These are phyloP conservation scores for Eremothecium coryli DNA, from an alignment of 1,139 yeast genomes.

Conservation along the genomic window DNA sequence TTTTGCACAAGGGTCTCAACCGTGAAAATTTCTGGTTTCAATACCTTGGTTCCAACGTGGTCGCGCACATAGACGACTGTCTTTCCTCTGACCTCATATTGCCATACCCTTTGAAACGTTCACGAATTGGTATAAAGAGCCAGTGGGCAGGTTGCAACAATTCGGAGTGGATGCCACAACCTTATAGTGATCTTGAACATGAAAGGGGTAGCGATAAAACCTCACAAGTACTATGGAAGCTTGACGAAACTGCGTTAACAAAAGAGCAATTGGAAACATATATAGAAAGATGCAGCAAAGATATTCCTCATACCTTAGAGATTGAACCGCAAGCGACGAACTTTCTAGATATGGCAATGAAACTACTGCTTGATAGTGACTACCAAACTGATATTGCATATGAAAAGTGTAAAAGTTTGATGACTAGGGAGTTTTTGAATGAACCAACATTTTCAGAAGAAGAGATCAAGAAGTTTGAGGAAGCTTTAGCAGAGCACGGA, in stretches of 20 bases:
- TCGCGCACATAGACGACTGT: slow-evolving; percentile 18
- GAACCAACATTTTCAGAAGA: slow-evolving; percentile 67
- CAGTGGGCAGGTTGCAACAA: slow-evolving; percentile 26
- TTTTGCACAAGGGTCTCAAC: slow-evolving; percentile 4
- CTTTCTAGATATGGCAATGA: slow-evolving; percentile 64
- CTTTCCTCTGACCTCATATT: slow-evolving; percentile 15
- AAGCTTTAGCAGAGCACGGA: slow-evolving; percentile 65
- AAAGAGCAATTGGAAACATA: slow-evolving; percentile 41
- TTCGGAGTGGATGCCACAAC: slow-evolving; percentile 10
- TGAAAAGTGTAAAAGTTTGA: slow-evolving; percentile 28
- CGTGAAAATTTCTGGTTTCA: slow-evolving; percentile 24
- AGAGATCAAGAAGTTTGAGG: slow-evolving; percentile 64
- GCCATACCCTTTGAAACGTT: slow-evolving; percentile 26
- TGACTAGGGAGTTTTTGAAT: slow-evolving; percentile 50
- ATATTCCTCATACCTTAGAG: slow-evolving; percentile 45
- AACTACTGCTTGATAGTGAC: slow-evolving; percentile 42
- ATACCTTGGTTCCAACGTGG: slow-evolving; percentile 23
- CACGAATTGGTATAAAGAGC: slow-evolving; percentile 22
- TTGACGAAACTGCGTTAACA: slow-evolving; percentile 32
- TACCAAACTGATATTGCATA: slow-evolving; percentile 46
- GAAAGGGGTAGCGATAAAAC: slow-evolving; percentile 81
- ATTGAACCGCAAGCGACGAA: slow-evolving; percentile 55
- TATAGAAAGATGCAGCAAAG: slow-evolving; percentile 41
- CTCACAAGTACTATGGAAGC: slow-evolving; percentile 59
- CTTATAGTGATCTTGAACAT: slow-evolving; percentile 10